These are phyloP conservation scores for Termitomyces sp. DNA, from an alignment of 768 basidiomycete species.

Conservation along the genomic window DNA sequence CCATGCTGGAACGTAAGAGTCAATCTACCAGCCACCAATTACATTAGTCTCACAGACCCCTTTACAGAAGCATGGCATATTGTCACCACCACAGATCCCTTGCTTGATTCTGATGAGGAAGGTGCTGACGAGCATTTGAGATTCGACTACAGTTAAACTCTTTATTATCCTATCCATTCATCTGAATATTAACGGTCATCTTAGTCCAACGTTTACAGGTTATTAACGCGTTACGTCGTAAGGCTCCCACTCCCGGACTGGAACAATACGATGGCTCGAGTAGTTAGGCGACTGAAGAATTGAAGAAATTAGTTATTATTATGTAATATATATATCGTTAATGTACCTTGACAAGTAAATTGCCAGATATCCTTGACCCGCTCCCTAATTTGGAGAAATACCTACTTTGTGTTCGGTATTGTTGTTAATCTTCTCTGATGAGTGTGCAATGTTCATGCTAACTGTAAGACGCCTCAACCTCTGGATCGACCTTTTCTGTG, in stretches of 20 bases:
- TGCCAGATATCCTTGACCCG: no score
- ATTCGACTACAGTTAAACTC: constrained; percentile 55
- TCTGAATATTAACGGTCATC: constrained; percentile 5
- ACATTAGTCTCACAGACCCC: constrained; percentile 4
- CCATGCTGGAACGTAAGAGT: constrained; percentile 64
- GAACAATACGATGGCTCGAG: constrained; percentile 15
- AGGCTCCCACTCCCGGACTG: constrained; percentile 50
- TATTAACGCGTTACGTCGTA: constrained; percentile 52
- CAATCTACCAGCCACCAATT: background rate
- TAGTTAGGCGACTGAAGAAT: background rate
- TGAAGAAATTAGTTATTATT: constrained; percentile 11
- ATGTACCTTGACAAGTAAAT: background rate
- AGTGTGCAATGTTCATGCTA: background rate
- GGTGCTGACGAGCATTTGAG: constrained; percentile 57
- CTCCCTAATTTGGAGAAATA: no score
- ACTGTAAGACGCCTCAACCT: background rate
- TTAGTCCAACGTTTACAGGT: constrained; percentile 58
- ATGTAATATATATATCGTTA: constrained; percentile 9
- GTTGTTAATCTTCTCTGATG: background rate
- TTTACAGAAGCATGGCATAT: constrained; percentile 60
- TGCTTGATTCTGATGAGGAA: constrained; percentile 73
- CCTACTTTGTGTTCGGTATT: background rate
- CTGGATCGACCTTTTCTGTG: background rate
- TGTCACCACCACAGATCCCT: constrained; percentile 61
- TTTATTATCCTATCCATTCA: background rate